A percentile compares a stretch with the other conserved stretches of the same genome.
These are phyloP conservation scores for Acmispon strigosus DNA, from an alignment of 306 rosid genomes.

Conservation along the genomic window DNA sequence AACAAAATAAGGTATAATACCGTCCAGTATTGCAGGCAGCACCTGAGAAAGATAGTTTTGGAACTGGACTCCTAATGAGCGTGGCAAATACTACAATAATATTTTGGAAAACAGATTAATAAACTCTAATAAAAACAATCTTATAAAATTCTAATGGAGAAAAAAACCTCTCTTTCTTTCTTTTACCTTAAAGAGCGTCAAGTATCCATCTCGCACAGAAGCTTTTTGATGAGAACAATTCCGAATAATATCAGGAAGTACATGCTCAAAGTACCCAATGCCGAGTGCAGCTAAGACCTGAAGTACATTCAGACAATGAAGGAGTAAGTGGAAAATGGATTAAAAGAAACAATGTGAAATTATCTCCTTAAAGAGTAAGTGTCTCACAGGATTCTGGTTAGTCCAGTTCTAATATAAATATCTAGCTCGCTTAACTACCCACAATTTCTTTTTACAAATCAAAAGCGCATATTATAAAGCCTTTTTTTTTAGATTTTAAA, in stretches of 20 bases:
- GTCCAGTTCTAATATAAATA: not conserved
- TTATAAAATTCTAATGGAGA: not conserved
- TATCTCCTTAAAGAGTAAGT: not conserved
- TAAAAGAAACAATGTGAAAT: not conserved
- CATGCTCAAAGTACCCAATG: slow-evolving; percentile 69
- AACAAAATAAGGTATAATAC: slow-evolving; percentile 28
- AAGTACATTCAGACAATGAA: not conserved
- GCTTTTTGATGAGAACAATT: slow-evolving; percentile 93
- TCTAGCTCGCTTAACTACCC: not conserved
- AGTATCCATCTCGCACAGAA: slow-evolving; percentile 92
- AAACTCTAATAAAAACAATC: not conserved
- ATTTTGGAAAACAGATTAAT: slow-evolving; percentile 12
- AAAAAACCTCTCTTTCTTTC: not conserved
- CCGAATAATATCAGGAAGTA: slow-evolving; percentile 89
- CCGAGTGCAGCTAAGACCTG: slow-evolving; percentile 97
- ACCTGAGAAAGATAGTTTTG: slow-evolving; percentile 90
- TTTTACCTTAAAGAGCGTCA: slow-evolving; percentile 89
- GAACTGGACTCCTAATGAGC: slow-evolving; percentile 85
- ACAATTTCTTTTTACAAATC: not conserved
- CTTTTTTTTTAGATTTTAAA: no score
- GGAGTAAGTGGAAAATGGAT: slow-evolving; percentile 7
- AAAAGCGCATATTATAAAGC: not conserved
- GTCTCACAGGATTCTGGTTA: not conserved
- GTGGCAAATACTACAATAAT: slow-evolving; percentile 69
- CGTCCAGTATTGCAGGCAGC: slow-evolving; percentile 92